Evolutionary conservation across 441 rosid genomes (phyloP), one percentile per base, ranked within the genome.

Genomic region (Eruca vesicaria): DNA sequence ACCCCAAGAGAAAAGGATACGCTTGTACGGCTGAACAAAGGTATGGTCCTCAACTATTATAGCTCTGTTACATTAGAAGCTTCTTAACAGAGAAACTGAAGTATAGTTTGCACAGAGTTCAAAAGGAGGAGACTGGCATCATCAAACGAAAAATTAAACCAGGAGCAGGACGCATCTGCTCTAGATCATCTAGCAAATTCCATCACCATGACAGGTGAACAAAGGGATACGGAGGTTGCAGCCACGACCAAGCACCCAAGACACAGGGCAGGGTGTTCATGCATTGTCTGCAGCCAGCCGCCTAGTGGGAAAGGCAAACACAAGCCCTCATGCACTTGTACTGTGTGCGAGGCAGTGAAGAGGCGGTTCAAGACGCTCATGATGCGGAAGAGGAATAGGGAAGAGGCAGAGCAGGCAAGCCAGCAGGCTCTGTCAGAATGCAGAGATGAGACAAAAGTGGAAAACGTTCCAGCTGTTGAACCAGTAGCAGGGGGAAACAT

Each of bases 351-450:
- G n/a, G n/a, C n/a, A n/a, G n/a, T n/a, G n/a, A n/a, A n/a, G n/a
- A n/a, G n/a, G n/a, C n/a, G n/a, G n/a, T n/a, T n/a, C n/a, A n/a
- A n/a, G n/a, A n/a, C n/a, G n/a, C n/a, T n/a, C n/a, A n/a, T n/a
- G n/a, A n/a, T 88, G 85, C 85, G 90, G 69, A 86, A 86, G 81
- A 82, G 88, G 79, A 84, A 86, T 77, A 88, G 83, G 7, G 88
- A 82, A 2, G 95, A 88, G 72, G 81, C 86, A 63, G 88, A 86
- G 18, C 85, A 72, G 78, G 85, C 88, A 71, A 90, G 82, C 68
- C 86, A 80, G 68, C 82, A 78, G 28, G 63, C 74, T 8, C 63
- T 69, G 21, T 86, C 86, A 79, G 80, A 72, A 33, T 61, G 77
- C 57, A 81, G 81, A 60, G 92, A 85, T 41, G 86, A 83, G 63